These are phyloP conservation scores for Wallacemonas sp. DNA, from an alignment of 208 protist species.

Conservation along the genomic window DNA sequence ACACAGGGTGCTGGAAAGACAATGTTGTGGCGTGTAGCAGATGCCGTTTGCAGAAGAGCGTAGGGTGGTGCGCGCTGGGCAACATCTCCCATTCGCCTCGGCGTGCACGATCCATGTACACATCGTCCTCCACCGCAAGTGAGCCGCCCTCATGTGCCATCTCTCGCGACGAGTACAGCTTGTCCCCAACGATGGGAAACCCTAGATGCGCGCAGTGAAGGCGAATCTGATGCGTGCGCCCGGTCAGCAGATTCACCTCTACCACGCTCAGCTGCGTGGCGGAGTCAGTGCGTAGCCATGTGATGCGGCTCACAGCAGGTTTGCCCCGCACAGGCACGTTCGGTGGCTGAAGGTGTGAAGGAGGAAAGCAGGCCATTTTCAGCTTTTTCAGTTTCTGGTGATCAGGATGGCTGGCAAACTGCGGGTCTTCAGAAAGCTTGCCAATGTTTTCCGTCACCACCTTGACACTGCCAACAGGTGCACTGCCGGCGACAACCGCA, in stretches of 20 bases:
- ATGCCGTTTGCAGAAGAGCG: conserved; percentile 50
- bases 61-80: conserved; percentile 1
- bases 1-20: conserved; percentile 46
- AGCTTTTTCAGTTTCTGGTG: conserved; percentile 71
- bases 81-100: conserved; percentile 7
- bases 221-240: conserved; percentile 80
- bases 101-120: conserved; percentile 63
- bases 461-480: conserved; percentile 26
- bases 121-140: conserved; percentile 51
- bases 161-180: conserved; percentile 66
- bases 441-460: conserved; percentile 64
- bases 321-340: conserved; percentile 21
- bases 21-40: conserved; percentile 65
- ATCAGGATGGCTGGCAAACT: neutral
- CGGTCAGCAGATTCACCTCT: conserved; percentile 63
- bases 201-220: conserved; percentile 70
- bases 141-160: conserved; percentile 33
- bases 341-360: neutral
- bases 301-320: conserved; percentile 48
- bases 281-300: conserved; percentile 36
- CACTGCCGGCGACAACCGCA: conserved; percentile 47
- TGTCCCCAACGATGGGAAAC: conserved; percentile 75
- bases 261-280: conserved; percentile 49
- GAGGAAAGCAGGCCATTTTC: conserved; percentile 72
- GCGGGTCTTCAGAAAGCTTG: conserved; percentile 31